These are phyloP conservation scores for Sugiyamaella valdiviana DNA, from an alignment of 805 yeast species.

Conservation along the genomic window DNA sequence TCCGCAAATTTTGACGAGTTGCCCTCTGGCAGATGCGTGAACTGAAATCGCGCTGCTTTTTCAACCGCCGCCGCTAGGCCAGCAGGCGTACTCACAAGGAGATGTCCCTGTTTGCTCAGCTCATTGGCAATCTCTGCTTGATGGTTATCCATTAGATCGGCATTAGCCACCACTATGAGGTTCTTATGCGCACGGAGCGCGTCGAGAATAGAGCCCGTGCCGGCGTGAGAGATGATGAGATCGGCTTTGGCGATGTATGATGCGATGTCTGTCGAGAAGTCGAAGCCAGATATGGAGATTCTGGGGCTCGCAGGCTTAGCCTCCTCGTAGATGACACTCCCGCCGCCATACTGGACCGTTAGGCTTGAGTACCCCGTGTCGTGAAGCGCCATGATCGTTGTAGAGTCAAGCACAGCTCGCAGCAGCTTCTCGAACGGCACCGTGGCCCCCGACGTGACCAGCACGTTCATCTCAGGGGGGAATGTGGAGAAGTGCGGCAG, in stretches of 20 bases:
- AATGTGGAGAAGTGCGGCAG: no score
- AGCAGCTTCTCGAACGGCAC: conserved; percentile 67
- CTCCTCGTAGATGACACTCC: conserved; percentile 25
- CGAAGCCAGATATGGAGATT: conserved; percentile 39
- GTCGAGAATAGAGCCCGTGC: conserved; percentile 88
- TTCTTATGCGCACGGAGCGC: conserved; percentile 51
- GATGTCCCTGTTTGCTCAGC: conserved; percentile 29
- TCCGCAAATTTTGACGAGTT: conserved; percentile 13
- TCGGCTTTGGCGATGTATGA: conserved; percentile 42
- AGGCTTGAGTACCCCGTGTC: conserved; percentile 37
- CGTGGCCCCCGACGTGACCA: conserved; percentile 89
- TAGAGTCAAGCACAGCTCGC: conserved; percentile 33
- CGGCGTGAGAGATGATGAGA: conserved; percentile 80
- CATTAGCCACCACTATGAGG: conserved; percentile 66
- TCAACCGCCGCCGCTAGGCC: conserved; percentile 3
- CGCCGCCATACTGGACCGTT: conserved; percentile 56
- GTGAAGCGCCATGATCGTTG: conserved; percentile 36
- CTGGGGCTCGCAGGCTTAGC: not conserved
- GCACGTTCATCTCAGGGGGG: conserved; percentile 14
- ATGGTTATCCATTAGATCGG: conserved; percentile 76
- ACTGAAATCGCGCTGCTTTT: conserved; percentile 4
- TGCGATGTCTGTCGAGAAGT: conserved; percentile 39
- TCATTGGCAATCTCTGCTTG: conserved; percentile 70
- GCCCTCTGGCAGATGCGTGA: conserved; percentile 15
- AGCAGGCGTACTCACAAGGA: conserved; percentile 7